Conservation (phyloP, 208 protist species). For the Leishmania braziliensis region DNA sequence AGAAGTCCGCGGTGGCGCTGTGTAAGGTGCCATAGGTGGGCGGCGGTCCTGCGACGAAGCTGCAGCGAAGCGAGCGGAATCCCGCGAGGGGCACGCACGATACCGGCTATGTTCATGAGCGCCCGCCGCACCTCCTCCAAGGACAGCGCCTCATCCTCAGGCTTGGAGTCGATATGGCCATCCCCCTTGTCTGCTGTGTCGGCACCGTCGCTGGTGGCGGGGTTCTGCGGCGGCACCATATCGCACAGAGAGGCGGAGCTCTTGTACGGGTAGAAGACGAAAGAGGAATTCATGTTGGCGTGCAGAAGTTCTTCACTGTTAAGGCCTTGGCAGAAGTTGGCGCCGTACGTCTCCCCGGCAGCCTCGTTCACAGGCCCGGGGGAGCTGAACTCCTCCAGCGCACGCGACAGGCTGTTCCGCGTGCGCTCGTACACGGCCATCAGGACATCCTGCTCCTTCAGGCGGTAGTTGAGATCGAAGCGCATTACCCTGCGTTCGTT, state of each 20-base stretch:
- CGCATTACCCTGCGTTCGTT: conserved; percentile 48
- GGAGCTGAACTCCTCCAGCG: conserved; percentile 52
- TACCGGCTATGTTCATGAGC: conserved; percentile 30
- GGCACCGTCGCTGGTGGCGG: background rate
- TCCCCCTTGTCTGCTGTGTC: background rate
- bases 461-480: conserved; percentile 62
- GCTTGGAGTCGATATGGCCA: conserved; percentile 15
- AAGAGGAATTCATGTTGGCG: conserved; percentile 57
- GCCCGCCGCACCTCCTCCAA: conserved; percentile 30
- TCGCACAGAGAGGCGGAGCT: conserved; percentile 42
- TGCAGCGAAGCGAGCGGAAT: conserved; percentile 44
- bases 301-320: conserved; percentile 36
- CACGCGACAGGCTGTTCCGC: conserved; percentile 49
- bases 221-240: background rate
- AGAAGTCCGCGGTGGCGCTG: conserved; percentile 28
- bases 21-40: conserved; percentile 31
- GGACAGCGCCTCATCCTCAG: conserved; percentile 23
- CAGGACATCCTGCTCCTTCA: conserved; percentile 62
- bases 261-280: conserved; percentile 75
- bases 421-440: conserved; percentile 69
- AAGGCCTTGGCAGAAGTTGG: conserved; percentile 38
- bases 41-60: conserved; percentile 22
- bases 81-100: conserved; percentile 34
- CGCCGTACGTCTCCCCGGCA: conserved; percentile 32
- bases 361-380: conserved; percentile 32